phyloP scores from a whole-genome alignment of 2,329 filamentous ascomycete species.

The Didymella keratinophila region DNA sequence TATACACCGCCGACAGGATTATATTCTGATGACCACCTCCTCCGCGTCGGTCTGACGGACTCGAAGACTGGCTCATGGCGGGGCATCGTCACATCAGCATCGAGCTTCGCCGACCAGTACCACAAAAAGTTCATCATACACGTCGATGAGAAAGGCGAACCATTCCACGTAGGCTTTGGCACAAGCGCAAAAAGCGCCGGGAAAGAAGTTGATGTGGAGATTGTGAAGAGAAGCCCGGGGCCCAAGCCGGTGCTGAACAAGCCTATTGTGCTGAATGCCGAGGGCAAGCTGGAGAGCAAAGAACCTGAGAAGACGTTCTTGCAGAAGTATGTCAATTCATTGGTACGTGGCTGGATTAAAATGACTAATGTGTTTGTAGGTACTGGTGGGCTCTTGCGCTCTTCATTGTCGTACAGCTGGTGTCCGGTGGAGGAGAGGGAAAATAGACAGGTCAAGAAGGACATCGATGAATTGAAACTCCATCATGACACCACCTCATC shows the following conservation, averaged over 20 bases:
- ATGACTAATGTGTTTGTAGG: slow-evolving; percentile 41
- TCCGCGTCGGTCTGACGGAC: slow-evolving; percentile 56
- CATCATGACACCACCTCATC: too few relatives aligned
- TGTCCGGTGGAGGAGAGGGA: slow-evolving; percentile 51
- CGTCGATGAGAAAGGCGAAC: slow-evolving; percentile 53
- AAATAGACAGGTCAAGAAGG: slow-evolving; percentile 9
- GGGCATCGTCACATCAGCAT: slow-evolving; percentile 56
- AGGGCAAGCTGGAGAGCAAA: slow-evolving; percentile 59
- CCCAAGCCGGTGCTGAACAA: slow-evolving; percentile 59
- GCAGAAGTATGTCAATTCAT: slow-evolving; percentile 56
- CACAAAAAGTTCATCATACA: slow-evolving; percentile 56
- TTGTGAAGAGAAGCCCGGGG: slow-evolving; percentile 50
- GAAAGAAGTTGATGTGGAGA: slow-evolving; percentile 53
- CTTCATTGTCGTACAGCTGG: slow-evolving; percentile 57
- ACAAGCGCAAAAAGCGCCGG: slow-evolving; percentile 44
- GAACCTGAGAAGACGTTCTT: slow-evolving; percentile 60
- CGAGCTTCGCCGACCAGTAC: slow-evolving; percentile 53
- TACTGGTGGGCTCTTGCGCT: slow-evolving; percentile 61
- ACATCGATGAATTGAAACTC: neutral
- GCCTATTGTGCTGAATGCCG: slow-evolving; percentile 63
- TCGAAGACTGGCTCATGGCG: slow-evolving; percentile 51
- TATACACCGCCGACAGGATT: slow-evolving; percentile 49
- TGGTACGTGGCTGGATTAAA: neutral
- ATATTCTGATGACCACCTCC: slow-evolving; percentile 48
- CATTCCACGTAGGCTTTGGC: slow-evolving; percentile 57